Conservation (phyloP, 352 stramenopile species). For the Globisporangium perplexum region DNA sequence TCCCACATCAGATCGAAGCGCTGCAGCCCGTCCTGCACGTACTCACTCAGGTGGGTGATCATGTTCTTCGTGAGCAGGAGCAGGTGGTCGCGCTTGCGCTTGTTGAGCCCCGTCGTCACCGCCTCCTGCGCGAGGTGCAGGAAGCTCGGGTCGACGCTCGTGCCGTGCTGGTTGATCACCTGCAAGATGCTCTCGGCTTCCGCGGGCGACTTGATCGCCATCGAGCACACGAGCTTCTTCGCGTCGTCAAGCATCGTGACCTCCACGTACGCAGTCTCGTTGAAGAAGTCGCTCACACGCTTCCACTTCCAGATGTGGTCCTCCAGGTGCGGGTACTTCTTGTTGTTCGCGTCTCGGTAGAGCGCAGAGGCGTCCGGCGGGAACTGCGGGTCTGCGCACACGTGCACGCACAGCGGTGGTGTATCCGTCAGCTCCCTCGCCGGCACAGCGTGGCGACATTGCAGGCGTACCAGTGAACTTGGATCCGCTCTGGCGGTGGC, state of each 20-base stretch:
- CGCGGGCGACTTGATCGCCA: constrained; percentile 72
- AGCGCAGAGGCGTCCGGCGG: constrained; percentile 60
- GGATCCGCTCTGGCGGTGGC: constrained; percentile 55
- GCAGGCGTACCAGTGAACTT: constrained; percentile 58
- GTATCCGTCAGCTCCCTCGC: not conserved
- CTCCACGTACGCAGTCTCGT: constrained; percentile 76
- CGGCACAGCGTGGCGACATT: too few relatives aligned
- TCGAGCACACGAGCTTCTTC: constrained; percentile 79
- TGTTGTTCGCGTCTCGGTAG: constrained; percentile 55
- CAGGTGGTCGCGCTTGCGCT: constrained; percentile 67
- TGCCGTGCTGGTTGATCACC: constrained; percentile 44
- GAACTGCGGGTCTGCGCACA: constrained; percentile 57
- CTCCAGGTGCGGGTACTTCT: constrained; percentile 66
- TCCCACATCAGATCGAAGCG: constrained; percentile 83
- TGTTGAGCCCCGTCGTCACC: constrained; percentile 52
- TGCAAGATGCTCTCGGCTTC: constrained; percentile 73
- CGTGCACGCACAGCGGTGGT: not conserved
- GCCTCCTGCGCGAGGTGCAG: constrained; percentile 62
- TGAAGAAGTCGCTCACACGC: constrained; percentile 81
- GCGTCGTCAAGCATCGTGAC: constrained; percentile 81
- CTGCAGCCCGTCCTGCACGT: constrained; percentile 74
- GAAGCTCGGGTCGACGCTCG: constrained; percentile 50
- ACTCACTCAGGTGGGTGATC: constrained; percentile 82
- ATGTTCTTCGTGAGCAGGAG: constrained; percentile 80
- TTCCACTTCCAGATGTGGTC: constrained; percentile 84